Evolutionary conservation across 208 protist genomes (phyloP).

Genomic region (Acanthamoeba sp.): DNA sequence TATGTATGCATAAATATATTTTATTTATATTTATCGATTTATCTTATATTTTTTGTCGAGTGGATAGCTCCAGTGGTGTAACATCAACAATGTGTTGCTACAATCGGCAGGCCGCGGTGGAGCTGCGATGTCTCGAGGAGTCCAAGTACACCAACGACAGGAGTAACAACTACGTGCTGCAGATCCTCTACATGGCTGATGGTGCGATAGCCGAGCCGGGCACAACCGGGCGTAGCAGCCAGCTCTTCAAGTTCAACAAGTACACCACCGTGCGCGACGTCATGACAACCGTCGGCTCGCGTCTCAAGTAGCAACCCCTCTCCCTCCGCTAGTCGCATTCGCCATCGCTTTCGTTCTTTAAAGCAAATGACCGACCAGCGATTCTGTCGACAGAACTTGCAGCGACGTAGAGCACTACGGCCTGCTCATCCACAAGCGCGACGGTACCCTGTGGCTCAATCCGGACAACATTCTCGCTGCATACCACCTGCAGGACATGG

Average conservation of each 20-base stretch:
- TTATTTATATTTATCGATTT: no score
- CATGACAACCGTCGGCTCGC: background rate
- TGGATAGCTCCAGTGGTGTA: background rate
- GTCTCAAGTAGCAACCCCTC: background rate
- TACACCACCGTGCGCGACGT: constrained; percentile 19
- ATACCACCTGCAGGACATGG: constrained; percentile 21
- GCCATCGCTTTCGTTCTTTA: background rate
- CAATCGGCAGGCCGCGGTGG: background rate
- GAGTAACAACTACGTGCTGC: constrained; percentile 4
- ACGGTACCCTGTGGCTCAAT: constrained; percentile 7
- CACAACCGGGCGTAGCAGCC: background rate
- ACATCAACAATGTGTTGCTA: background rate
- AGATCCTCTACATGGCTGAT: background rate
- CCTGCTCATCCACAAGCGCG: constrained; percentile 2
- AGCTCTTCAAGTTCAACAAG: constrained; percentile 54
- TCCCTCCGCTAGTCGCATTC: background rate
- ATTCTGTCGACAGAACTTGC: background rate
- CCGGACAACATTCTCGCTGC: constrained; percentile 33
- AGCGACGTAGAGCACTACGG: constrained; percentile 21
- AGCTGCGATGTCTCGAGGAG: constrained; percentile 7
- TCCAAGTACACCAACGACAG: background rate
- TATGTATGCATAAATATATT: no score
- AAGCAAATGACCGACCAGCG: no score
- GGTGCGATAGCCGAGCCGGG: background rate
- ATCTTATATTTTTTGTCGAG: no score